These are phyloP conservation scores for Crepidotus variabilis DNA, from an alignment of 768 basidiomycete genomes.

Conservation along the genomic window DNA sequence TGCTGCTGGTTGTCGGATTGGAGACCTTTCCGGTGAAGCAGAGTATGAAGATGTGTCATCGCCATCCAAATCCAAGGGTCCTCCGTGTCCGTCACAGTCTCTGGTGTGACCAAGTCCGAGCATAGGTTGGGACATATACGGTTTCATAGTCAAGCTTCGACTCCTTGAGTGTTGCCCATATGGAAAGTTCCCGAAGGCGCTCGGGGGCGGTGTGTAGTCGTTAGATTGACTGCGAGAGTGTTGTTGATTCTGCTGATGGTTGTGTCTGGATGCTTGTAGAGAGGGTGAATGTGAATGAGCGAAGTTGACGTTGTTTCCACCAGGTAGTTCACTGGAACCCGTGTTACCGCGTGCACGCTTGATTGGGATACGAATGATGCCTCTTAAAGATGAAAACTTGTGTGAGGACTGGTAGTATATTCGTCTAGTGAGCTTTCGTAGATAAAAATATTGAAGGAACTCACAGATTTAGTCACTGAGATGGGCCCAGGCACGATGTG, in stretches of 20 bases:
- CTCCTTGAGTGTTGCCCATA: slow-evolving; percentile 3
- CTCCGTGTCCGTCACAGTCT: slow-evolving; percentile 5
- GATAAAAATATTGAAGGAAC: too few relatives aligned
- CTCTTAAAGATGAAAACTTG: too few relatives aligned
- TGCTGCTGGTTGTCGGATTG: slow-evolving; percentile 1
- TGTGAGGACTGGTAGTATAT: too few relatives aligned
- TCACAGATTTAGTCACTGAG: too few relatives aligned
- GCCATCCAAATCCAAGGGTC: neutral
- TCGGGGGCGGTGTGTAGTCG: neutral
- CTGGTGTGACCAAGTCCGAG: slow-evolving; percentile 20
- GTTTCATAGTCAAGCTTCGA: slow-evolving; percentile 25
- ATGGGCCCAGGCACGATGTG: too few relatives aligned
- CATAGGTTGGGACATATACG: slow-evolving; percentile 44
- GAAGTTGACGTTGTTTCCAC: too few relatives aligned
- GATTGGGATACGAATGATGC: too few relatives aligned
- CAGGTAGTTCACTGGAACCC: too few relatives aligned
- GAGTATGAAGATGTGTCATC: slow-evolving; percentile 21
- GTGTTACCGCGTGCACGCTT: too few relatives aligned
- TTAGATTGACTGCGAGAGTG: neutral
- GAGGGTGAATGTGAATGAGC: too few relatives aligned
- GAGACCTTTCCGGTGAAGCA: slow-evolving; percentile 7
- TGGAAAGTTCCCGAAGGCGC: neutral
- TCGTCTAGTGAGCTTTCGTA: too few relatives aligned
- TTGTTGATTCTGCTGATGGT: neutral
- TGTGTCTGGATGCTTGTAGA: neutral